Evolutionary conservation across 2,329 filamentous ascomycete genomes (phyloP).

Genomic region (Talaromyces verruculosus): DNA sequence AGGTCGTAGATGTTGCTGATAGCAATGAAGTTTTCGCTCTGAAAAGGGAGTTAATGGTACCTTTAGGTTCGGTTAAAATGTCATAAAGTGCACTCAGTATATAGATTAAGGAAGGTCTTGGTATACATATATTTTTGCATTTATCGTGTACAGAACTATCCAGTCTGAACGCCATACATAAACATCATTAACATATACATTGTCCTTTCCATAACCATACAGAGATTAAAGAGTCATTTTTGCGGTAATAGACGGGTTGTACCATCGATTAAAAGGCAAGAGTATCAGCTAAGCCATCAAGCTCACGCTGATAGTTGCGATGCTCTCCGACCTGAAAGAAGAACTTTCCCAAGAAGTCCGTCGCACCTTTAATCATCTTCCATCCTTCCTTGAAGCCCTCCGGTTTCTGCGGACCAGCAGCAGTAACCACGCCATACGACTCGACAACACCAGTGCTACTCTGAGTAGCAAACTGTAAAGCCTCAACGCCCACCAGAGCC

Average conservation of each 20-base stretch:
- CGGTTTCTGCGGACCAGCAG: constrained; percentile 52
- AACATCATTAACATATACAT: not conserved
- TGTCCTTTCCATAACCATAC: not conserved
- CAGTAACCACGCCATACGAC: constrained; percentile 76
- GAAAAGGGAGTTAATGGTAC: constrained; percentile 8
- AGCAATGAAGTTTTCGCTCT: constrained; percentile 10
- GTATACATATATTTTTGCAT: not conserved
- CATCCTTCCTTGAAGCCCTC: constrained; percentile 62
- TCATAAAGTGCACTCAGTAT: not conserved
- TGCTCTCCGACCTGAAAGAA: constrained; percentile 69
- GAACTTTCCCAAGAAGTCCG: constrained; percentile 70
- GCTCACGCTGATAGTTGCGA: constrained; percentile 70
- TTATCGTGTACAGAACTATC: not conserved
- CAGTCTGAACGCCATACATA: not conserved
- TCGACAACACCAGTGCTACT: constrained; percentile 55
- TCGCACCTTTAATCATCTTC: constrained; percentile 65
- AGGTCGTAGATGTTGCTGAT: not conserved
- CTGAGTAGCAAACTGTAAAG: constrained; percentile 49
- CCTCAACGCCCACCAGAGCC: constrained; percentile 44
- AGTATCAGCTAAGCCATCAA: constrained; percentile 65
- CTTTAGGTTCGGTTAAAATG: not conserved
- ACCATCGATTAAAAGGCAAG: constrained; percentile 62
- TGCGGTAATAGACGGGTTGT: not conserved
- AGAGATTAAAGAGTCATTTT: not conserved
- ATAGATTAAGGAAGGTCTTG: not conserved